These are phyloP conservation scores for Angophora floribunda DNA, from an alignment of 345 rosid genomes.

Conservation along the genomic window DNA sequence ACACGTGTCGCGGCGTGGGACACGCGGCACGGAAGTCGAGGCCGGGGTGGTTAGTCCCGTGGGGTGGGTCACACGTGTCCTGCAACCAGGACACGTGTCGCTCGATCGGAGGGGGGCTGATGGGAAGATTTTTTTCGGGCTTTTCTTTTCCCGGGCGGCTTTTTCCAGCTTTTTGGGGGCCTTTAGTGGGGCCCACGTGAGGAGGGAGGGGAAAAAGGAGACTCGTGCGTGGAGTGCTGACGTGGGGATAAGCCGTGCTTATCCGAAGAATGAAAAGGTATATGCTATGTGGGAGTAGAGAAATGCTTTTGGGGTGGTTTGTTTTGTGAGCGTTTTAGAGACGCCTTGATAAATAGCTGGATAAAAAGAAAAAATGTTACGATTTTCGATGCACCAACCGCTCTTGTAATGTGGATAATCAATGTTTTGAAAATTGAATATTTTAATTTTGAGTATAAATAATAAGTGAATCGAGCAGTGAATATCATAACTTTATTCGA, in stretches of 20 bases:
- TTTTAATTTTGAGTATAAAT: too few relatives aligned
- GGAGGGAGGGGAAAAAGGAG: neutral
- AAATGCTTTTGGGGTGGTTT: neutral
- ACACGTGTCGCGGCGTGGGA: neutral
- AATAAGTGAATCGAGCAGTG: neutral
- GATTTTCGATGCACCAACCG: rapidly evolving
- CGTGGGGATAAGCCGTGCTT: neutral
- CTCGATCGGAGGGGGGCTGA: neutral
- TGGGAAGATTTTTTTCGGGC: neutral
- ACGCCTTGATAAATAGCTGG: neutral
- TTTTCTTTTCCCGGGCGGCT: neutral
- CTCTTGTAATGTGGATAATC: neutral
- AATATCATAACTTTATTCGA: too few relatives aligned
- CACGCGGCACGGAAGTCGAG: neutral
- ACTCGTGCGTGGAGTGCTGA: neutral
- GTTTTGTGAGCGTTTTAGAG: neutral
- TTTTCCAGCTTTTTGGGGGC: neutral
- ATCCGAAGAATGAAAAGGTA: neutral
- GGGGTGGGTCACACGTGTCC: neutral
- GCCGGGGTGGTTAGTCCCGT: neutral
- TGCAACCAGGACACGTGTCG: neutral
- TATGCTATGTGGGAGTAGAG: neutral
- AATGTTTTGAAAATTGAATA: rapidly evolving
- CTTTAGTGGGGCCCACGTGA: neutral
- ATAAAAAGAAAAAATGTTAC: too few relatives aligned